Conservation (phyloP, 2,329 filamentous ascomycete genomes). For the Alternaria ethzedia region DNA sequence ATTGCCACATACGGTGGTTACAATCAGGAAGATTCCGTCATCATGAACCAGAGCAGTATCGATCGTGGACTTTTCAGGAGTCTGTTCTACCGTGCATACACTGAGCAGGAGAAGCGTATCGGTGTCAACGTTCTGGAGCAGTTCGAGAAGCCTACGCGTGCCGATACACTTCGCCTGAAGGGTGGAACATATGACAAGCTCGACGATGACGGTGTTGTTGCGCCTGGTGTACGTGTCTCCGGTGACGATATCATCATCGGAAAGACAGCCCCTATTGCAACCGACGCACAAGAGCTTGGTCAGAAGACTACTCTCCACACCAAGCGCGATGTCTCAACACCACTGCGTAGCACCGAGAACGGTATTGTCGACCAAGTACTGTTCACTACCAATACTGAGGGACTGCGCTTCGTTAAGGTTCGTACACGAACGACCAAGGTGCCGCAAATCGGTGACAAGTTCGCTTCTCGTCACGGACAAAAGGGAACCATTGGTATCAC, state of each 20-base stretch:
- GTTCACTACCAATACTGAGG: constrained; percentile 92
- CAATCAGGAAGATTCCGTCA: constrained; percentile 99
- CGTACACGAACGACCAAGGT: constrained; percentile 97
- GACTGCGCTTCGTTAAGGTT: constrained; percentile 95
- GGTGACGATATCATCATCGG: constrained; percentile 99
- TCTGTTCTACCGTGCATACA: constrained; percentile 97
- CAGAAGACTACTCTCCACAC: constrained; percentile 88
- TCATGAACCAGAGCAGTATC: constrained; percentile 99
- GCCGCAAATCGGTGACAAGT: constrained; percentile 98
- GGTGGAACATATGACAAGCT: constrained; percentile 97
- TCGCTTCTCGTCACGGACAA: constrained; percentile 97
- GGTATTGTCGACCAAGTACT: constrained; percentile 95
- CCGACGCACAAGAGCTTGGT: constrained; percentile 91
- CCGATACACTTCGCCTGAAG: constrained; percentile 89
- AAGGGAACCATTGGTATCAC: constrained; percentile 99
- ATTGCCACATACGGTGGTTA: constrained; percentile 98
- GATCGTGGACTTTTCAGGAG: constrained; percentile 96
- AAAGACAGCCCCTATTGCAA: constrained; percentile 93
- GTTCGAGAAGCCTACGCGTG: constrained; percentile 92
- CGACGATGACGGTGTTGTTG: constrained; percentile 93
- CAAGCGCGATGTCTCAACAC: constrained; percentile 95
- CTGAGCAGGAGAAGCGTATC: constrained; percentile 94
- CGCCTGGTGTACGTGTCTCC: constrained; percentile 90
- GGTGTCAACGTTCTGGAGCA: constrained; percentile 91
- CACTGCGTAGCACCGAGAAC: constrained; percentile 91